Evolutionary conservation across 179 eudicot genomes (phyloP).

Genomic region (Beta lomatogona): DNA sequence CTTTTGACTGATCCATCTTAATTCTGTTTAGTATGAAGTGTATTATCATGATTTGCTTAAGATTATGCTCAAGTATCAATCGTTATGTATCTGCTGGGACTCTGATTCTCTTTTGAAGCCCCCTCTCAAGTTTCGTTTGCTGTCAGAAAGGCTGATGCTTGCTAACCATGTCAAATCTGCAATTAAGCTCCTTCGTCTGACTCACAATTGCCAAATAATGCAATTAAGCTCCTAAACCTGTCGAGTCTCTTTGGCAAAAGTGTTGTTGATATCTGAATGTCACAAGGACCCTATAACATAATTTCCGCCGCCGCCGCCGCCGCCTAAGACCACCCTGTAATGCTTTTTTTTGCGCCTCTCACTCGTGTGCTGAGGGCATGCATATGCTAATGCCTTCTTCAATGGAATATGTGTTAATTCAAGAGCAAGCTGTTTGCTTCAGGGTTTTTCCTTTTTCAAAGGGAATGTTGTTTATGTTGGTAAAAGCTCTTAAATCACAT

Average conservation of each 20-base stretch:
- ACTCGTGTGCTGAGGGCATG: neutral
- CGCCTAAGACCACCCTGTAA: neutral
- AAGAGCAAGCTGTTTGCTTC: neutral
- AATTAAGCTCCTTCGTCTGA: no score
- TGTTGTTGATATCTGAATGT: neutral
- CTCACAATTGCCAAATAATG: neutral
- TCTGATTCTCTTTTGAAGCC: neutral
- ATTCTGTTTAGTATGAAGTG: neutral
- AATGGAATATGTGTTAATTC: neutral
- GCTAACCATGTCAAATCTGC: no score
- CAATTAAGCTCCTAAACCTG: neutral
- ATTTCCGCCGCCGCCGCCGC: no score
- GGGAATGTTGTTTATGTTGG: neutral
- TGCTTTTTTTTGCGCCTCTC: neutral
- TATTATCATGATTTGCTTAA: neutral
- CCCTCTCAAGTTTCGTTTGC: no score
- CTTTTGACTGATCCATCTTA: neutral
- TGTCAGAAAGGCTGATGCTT: no score
- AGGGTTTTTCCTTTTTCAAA: neutral
- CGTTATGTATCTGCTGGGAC: neutral
- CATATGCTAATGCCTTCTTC: no score
- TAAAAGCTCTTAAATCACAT: neutral
- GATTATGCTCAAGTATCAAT: neutral
- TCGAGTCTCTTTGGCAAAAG: neutral
- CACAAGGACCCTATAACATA: neutral